Conservation (phyloP, 306 rosid genomes). For the Geum urbanum region DNA sequence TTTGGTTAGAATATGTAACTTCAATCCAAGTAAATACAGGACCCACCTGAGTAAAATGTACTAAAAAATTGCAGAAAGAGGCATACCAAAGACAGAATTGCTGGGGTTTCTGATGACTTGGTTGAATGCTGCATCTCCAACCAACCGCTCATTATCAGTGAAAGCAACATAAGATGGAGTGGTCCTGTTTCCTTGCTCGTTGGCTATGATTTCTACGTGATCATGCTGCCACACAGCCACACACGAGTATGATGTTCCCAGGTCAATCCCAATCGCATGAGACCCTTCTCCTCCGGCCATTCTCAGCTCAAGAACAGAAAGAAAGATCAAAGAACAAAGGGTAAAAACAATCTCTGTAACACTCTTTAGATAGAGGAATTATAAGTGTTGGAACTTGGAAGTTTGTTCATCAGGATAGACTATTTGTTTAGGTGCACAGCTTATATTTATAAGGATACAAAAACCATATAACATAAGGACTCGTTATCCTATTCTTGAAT, state of each 20-base stretch:
- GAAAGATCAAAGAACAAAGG: not conserved
- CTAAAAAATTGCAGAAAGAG: too few relatives aligned
- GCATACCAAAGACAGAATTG: not conserved
- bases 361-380: too few relatives aligned
- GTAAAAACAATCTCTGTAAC: too few relatives aligned
- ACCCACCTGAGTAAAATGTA: too few relatives aligned
- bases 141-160: not conserved
- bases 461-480: too few relatives aligned
- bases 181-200: not conserved
- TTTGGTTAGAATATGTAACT: too few relatives aligned
- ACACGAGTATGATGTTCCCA: not conserved
- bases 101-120: not conserved
- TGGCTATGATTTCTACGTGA: constrained; percentile 3
- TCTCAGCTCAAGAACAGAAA: not conserved
- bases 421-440: too few relatives aligned
- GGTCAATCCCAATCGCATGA: constrained; percentile 1
- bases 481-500: too few relatives aligned
- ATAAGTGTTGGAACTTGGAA: too few relatives aligned
- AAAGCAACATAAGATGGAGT: constrained; percentile 3
- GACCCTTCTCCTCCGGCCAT: not conserved
- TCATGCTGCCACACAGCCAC: constrained; percentile 2
- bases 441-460: too few relatives aligned
- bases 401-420: too few relatives aligned
- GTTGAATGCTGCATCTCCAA: not conserved
- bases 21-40: too few relatives aligned